Base-by-base conservation (phyloP, 148 eudicot genomes). In the Camellia japonica region DNA sequence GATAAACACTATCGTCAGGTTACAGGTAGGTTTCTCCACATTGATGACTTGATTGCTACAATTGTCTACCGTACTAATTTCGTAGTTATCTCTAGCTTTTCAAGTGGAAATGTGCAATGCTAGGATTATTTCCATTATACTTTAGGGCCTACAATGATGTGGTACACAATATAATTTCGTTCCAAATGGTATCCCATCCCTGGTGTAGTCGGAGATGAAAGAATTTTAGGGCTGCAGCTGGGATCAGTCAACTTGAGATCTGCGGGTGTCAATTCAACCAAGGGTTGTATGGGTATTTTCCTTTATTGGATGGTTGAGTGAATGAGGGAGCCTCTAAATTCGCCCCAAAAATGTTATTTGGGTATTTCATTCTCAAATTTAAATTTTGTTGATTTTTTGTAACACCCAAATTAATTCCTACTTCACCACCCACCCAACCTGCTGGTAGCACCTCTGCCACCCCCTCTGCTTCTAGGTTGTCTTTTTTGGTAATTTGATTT, bases 1-100 rank as follows among this genome's bases (percentile, higher is more conserved):
- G 80, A 95, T 95, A 79, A 85, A 83, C 83, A 85, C 88, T 69
- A 95, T 93, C 66, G 99, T 93, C 71, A 82, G 83, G 76, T 86
- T 95, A 83, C 99, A 95, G 97, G 99, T 95, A 86, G 58, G 68
- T 70, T 58, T 44, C 52, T 66, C 6, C 30, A 51, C 18, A 3
- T 16, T 67, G 41, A 18, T 66, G 47, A 52, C 7, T 19, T 68
- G n/a, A 44, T 13, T 43, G 18, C 42, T 20, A 20, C 19, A 56
- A 63, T 42, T 6, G 38, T 11, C 16, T 73, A 30, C 52, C 60
- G 12, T 43, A 38, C 46, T 18, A 19, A 18, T 43, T 61, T 76
- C 42, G 9, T 1, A n/a, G 11, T 12, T 63, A 76, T 69, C 52
- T 51, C 10, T 69, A 7, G 73, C 20, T 61, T 19, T 49, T 75